Percentiles rank a stretch among this genome's conserved stretches.
Conservation (phyloP, 2,329 filamentous ascomycete species). For the Ophiocordyceps camponoti-leonardi region DNA sequence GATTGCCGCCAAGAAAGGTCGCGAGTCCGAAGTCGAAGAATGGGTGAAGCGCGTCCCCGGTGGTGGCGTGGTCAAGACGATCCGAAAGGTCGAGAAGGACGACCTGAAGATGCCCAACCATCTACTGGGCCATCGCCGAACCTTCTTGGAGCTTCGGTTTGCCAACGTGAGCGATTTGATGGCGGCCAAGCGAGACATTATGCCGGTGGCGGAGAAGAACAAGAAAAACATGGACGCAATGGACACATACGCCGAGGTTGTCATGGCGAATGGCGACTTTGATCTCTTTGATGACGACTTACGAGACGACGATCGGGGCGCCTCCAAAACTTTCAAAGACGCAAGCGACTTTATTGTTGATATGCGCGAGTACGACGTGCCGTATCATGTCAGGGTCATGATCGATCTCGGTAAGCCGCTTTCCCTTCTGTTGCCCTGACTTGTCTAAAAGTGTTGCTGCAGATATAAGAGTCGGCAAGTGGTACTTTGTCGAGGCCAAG, state of each 20-base stretch:
- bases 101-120: constrained; percentile 93
- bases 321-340: constrained; percentile 60
- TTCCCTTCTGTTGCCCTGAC: neutral
- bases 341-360: constrained; percentile 96
- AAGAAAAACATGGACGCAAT: constrained; percentile 92
- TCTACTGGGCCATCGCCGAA: constrained; percentile 74
- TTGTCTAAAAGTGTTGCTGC: neutral
- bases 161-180: constrained; percentile 75
- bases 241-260: constrained; percentile 96
- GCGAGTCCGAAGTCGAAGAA: constrained; percentile 88
- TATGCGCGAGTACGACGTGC: constrained; percentile 97
- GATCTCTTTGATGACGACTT: constrained; percentile 90
- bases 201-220: constrained; percentile 90
- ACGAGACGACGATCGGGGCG: constrained; percentile 65
- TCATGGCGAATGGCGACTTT: constrained; percentile 68
- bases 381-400: constrained; percentile 96
- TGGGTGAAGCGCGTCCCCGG: constrained; percentile 67
- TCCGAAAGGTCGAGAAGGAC: constrained; percentile 73
- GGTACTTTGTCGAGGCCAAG: constrained; percentile 92
- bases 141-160: constrained; percentile 75
- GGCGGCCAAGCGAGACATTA: constrained; percentile 65
- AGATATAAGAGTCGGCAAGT: constrained; percentile 93
- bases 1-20: constrained; percentile 72
- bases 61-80: constrained; percentile 65
- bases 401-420: constrained; percentile 61